Conservation (phyloP, 1,139 yeast genomes). For the Hansenula sp. region DNA sequence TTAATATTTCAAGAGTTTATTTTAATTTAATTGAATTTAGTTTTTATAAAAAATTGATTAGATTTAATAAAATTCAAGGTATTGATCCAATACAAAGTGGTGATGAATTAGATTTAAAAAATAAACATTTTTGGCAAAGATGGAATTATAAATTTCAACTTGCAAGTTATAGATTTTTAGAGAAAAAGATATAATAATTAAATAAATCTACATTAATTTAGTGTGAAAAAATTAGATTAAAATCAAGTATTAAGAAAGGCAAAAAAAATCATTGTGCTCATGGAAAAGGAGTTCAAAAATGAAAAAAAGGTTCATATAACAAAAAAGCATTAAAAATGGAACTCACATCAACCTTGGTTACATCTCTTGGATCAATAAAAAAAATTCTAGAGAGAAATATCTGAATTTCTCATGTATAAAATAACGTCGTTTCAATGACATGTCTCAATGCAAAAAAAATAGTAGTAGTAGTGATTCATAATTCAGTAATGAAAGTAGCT, state of each 20-base stretch:
- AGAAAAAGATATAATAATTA: constrained; percentile 5
- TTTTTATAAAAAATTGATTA: constrained; percentile 43
- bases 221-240: background rate
- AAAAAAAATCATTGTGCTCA: no score
- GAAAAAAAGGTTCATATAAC: no score
- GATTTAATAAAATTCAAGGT: constrained; percentile 28
- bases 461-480: constrained; percentile 17
- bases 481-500: constrained; percentile 67
- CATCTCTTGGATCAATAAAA: no score
- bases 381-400: no score
- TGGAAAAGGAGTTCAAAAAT: no score
- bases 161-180: constrained; percentile 14
- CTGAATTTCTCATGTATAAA: no score
- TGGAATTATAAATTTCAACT: constrained; percentile 27
- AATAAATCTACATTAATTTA: background rate
- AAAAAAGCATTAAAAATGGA: no score
- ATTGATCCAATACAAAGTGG: constrained; percentile 22
- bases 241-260: background rate
- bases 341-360: no score
- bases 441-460: no score
- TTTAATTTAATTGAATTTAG: constrained; percentile 61
- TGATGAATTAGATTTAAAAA: constrained; percentile 30
- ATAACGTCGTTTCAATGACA: no score
- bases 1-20: constrained; percentile 56
- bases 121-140: constrained; percentile 23